Percentiles rank a stretch among this genome's conserved stretches.
Conservation (phyloP, 495 filamentous ascomycete species). For the Hypoxylon fuscum region DNA sequence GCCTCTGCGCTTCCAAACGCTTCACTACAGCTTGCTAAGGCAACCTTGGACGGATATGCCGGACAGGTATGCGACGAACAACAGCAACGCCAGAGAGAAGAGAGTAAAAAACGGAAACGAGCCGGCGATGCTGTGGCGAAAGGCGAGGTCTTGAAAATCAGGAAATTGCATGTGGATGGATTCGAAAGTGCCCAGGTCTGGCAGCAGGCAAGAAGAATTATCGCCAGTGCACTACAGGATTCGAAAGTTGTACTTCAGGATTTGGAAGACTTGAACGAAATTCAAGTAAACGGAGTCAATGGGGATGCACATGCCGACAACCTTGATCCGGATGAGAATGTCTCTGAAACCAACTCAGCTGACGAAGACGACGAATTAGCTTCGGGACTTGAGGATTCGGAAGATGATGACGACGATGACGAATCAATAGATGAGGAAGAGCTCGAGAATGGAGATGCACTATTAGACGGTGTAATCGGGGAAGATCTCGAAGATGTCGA, state of each 20-base stretch:
- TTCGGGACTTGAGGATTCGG: slow-evolving; percentile 46
- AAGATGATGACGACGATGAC: slow-evolving; percentile 58
- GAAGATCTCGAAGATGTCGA: slow-evolving; percentile 47
- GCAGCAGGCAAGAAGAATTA: slow-evolving; percentile 88
- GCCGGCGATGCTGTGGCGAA: slow-evolving; percentile 48
- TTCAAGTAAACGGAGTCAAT: slow-evolving; percentile 35
- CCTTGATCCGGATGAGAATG: slow-evolving; percentile 56
- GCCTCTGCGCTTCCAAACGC: slow-evolving; percentile 67
- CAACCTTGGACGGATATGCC: slow-evolving; percentile 79
- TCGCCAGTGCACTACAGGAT: slow-evolving; percentile 59
- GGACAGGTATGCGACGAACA: slow-evolving; percentile 72
- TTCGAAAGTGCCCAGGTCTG: slow-evolving; percentile 91
- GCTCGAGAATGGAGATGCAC: slow-evolving; percentile 46
- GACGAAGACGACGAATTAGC: slow-evolving; percentile 40
- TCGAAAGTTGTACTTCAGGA: slow-evolving; percentile 59
- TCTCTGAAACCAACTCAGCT: slow-evolving; percentile 55
- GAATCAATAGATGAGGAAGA: slow-evolving; percentile 53
- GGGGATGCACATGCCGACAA: slow-evolving; percentile 38
- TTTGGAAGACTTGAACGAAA: slow-evolving; percentile 50
- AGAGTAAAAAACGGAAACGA: slow-evolving; percentile 73
- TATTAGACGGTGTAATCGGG: slow-evolving; percentile 45
- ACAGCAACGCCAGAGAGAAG: slow-evolving; percentile 62
- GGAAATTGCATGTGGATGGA: slow-evolving; percentile 83
- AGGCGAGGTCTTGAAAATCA: slow-evolving; percentile 67
- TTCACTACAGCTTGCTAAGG: slow-evolving; percentile 75